A percentile compares a stretch with the other conserved stretches of the same genome.
Evolutionary conservation across 2,329 filamentous ascomycete species (phyloP).

Genomic region (Fonsecaea monophora): DNA sequence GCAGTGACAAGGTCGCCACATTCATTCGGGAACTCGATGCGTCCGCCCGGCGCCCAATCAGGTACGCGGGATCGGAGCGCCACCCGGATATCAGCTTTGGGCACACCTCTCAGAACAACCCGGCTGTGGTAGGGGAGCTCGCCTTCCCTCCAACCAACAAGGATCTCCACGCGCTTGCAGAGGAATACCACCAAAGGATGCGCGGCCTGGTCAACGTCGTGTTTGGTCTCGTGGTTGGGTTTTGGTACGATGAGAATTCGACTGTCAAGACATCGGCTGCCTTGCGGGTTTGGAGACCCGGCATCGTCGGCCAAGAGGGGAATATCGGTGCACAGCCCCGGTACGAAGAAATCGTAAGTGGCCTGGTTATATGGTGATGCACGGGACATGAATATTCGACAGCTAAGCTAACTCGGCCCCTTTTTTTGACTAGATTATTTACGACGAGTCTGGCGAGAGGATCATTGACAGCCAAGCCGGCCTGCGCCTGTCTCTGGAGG

Average conservation of each 20-base stretch:
- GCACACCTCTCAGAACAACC: neutral
- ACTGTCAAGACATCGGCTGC: neutral
- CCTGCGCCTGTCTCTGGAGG: constrained; percentile 2
- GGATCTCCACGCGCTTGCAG: neutral
- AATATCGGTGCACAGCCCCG: neutral
- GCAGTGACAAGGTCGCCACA: neutral
- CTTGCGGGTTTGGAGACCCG: neutral
- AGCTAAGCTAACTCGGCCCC: neutral
- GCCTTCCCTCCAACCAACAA: neutral
- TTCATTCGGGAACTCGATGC: neutral
- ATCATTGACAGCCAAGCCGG: neutral
- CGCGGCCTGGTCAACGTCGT: neutral
- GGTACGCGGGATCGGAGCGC: neutral
- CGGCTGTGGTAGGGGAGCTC: neutral
- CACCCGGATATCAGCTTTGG: neutral
- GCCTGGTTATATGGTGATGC: neutral
- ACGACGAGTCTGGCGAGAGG: constrained; percentile 1
- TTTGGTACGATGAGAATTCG: neutral
- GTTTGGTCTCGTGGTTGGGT: neutral
- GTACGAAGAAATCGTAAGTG: neutral
- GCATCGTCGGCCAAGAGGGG: neutral
- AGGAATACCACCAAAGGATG: neutral
- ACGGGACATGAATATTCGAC: neutral
- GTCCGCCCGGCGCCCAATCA: neutral
- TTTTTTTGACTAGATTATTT: neutral